Evolutionary conservation across 108 stramenopile species (phyloP).

Genomic region (Cyclotella atomus): DNA sequence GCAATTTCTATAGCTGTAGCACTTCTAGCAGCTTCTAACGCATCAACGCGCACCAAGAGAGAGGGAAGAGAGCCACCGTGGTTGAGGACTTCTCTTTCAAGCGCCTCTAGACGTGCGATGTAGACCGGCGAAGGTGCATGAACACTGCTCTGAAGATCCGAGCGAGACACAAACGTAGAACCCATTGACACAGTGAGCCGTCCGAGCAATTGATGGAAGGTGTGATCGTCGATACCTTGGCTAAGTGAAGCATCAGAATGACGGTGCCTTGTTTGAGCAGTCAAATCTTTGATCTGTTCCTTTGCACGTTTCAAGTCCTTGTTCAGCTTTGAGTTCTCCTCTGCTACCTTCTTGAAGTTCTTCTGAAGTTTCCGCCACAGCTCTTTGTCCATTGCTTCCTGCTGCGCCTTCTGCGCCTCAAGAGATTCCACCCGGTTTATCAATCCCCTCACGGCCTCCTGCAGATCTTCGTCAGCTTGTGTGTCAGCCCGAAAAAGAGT

Average conservation of each 20-base stretch:
- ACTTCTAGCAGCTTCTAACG: neutral
- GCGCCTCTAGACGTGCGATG: neutral
- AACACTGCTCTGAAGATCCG: no score
- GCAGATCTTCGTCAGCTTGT: no score
- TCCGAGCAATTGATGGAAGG: no score
- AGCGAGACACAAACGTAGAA: no score
- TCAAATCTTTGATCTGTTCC: neutral
- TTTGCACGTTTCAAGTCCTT: neutral
- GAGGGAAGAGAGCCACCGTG: neutral
- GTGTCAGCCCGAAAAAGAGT: no score
- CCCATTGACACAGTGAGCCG: no score
- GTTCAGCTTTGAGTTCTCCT: neutral
- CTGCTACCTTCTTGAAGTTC: neutral
- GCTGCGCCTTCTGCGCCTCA: no score
- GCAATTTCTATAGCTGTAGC: constrained; percentile 2
- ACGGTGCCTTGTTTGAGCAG: neutral
- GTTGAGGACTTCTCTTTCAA: neutral
- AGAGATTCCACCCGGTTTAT: no score
- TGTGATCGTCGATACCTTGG: neutral
- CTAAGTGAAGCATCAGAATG: neutral
- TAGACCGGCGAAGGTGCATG: neutral
- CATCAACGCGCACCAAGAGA: neutral
- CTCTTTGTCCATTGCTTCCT: no score
- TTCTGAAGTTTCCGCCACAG: no score
- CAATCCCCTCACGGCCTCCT: no score